These are phyloP conservation scores for Vitis labrusca DNA, from an alignment of 164 flowering plant species.

Conservation along the genomic window DNA sequence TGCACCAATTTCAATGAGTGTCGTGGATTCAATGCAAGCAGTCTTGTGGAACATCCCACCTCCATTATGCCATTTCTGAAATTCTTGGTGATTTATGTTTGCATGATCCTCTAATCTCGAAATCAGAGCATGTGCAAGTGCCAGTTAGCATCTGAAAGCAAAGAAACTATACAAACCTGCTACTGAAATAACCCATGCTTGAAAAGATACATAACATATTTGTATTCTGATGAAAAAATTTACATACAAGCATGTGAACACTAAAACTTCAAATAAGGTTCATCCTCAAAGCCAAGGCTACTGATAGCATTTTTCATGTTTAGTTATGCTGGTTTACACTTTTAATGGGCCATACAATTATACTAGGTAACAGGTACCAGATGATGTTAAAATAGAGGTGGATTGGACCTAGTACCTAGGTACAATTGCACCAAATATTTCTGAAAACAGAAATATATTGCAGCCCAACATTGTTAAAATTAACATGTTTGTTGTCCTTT, in stretches of 20 bases:
- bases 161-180: background rate
- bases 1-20: constrained; percentile 67
- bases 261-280: background rate
- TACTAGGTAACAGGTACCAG: background rate
- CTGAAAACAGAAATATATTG: background rate
- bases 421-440: background rate
- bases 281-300: background rate
- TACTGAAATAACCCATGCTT: background rate
- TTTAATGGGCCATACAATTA: too few relatives aligned
- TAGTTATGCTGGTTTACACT: too few relatives aligned
- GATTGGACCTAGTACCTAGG: background rate
- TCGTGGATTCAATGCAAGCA: constrained; percentile 60
- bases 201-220: background rate
- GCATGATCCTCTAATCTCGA: constrained; percentile 26
- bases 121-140: constrained; percentile 3
- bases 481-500: background rate
- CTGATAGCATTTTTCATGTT: background rate
- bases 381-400: background rate
- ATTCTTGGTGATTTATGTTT: constrained; percentile 29
- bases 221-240: background rate
- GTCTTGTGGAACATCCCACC: constrained; percentile 74
- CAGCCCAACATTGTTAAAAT: background rate
- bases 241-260: background rate
- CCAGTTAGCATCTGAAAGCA: background rate
- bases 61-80: constrained; percentile 72